These are phyloP conservation scores for Suillus ampliporus DNA, from an alignment of 768 basidiomycete species.

Conservation along the genomic window DNA sequence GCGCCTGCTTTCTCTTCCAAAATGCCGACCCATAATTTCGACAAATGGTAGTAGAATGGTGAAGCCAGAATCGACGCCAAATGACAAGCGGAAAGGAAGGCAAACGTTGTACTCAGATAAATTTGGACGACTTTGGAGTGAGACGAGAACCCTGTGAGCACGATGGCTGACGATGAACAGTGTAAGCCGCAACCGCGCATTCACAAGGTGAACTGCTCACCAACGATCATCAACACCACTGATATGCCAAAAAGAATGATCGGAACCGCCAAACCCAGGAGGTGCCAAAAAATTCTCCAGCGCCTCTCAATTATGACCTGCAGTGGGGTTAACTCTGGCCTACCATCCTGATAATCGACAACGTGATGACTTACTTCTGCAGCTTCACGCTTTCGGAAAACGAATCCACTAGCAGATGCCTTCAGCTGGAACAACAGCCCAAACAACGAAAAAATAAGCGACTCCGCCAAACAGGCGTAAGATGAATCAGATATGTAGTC, in stretches of 20 bases:
- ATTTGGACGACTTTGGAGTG: neutral
- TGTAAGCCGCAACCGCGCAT: neutral
- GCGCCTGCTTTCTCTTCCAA: too few species aligned
- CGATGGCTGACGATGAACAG: neutral
- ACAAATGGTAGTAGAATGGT: neutral
- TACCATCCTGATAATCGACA: neutral
- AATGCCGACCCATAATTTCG: neutral
- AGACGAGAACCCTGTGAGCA: neutral
- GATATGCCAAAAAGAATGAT: neutral
- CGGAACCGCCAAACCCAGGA: neutral
- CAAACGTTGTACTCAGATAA: neutral
- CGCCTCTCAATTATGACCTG: neutral
- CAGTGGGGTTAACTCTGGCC: neutral
- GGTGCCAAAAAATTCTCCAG: neutral
- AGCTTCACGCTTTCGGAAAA: neutral
- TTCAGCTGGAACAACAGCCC: neutral
- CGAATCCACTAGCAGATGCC: neutral
- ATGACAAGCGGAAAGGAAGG: neutral
- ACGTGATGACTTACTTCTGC: neutral
- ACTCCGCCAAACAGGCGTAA: constrained; percentile 1
- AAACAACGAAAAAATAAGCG: neutral
- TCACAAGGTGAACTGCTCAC: neutral
- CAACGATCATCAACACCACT: neutral
- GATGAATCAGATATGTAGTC: neutral
- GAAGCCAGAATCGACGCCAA: neutral